phyloP scores from a whole-genome alignment of 495 filamentous ascomycete genomes.

The Evansstolkia leycettana region DNA sequence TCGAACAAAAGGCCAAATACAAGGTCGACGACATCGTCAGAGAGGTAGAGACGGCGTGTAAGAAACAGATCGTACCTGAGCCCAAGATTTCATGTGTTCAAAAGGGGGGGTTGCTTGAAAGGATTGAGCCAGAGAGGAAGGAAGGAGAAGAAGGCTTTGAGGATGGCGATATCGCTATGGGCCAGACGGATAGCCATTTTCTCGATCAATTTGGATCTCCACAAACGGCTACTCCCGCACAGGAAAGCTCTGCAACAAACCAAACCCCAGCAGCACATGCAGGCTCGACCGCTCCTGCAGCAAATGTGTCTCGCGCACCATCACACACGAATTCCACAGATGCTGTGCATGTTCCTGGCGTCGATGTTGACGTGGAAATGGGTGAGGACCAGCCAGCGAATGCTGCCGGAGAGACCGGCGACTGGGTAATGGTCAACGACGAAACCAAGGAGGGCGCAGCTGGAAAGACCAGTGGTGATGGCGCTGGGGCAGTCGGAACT shows the following conservation, averaged over 20 bases:
- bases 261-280: conserved; percentile 16
- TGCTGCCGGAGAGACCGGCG: conserved; percentile 31
- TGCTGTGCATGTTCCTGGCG: conserved; percentile 1
- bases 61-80: conserved; percentile 43
- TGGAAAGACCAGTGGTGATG: conserved; percentile 9
- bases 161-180: conserved; percentile 56
- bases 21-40: conserved; percentile 49
- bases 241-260: too few relatives aligned
- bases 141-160: conserved; percentile 28
- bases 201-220: conserved; percentile 53
- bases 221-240: too few relatives aligned
- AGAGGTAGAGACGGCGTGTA: conserved; percentile 42
- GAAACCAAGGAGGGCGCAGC: conserved; percentile 22
- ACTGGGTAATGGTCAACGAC: conserved; percentile 50
- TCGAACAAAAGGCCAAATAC: conserved; percentile 34
- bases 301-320: conserved; percentile 18
- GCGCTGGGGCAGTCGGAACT: conserved; percentile 12
- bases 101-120: conserved; percentile 60
- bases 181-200: conserved; percentile 43
- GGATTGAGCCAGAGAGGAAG: conserved; percentile 30
- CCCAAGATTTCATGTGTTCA: conserved; percentile 54
- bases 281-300: conserved; percentile 8
- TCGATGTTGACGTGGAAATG: conserved; percentile 35
- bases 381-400: conserved; percentile 16
- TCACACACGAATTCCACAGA: conserved; percentile 8